Percentiles rank a stretch among this genome's conserved stretches.
These are phyloP conservation scores for Gryganskiella cystojenkinii DNA, from an alignment of 192 early-diverging fungal genomes.

Conservation along the genomic window DNA sequence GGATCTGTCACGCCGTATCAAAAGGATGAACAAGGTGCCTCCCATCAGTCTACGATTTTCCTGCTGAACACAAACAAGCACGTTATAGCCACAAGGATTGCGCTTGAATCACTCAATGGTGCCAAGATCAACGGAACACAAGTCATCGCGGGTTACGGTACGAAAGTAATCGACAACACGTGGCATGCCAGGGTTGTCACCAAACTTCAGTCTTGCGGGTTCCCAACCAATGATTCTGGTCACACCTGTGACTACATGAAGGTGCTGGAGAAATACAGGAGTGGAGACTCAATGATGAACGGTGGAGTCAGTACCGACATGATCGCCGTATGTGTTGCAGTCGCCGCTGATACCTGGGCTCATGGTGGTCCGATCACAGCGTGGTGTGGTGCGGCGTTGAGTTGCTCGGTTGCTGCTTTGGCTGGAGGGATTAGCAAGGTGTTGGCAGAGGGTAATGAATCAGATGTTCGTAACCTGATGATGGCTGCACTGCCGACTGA, in stretches of 20 bases:
- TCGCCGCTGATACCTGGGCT: conserved; percentile 2
- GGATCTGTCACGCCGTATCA: too few species aligned
- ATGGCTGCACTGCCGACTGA: background rate
- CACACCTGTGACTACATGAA: background rate
- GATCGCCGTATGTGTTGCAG: background rate
- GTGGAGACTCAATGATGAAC: background rate
- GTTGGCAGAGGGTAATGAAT: background rate
- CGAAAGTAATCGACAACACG: conserved; percentile 1
- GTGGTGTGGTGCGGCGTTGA: background rate
- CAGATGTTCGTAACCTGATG: background rate
- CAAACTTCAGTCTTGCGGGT: background rate
- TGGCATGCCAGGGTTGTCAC: conserved; percentile 1
- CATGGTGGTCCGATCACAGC: conserved; percentile 4
- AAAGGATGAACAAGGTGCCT: background rate
- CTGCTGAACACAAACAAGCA: conserved; percentile 2
- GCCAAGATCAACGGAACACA: background rate
- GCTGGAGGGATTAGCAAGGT: conserved; percentile 1
- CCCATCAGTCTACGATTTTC: background rate
- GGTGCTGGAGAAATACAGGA: conserved; percentile 5
- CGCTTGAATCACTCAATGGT: background rate
- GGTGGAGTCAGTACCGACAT: conserved; percentile 2
- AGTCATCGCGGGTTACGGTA: background rate
- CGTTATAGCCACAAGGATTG: conserved; percentile 5
- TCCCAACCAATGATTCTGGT: background rate
- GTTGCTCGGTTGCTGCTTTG: conserved; percentile 8